Percentiles rank a stretch among this genome's conserved stretches.
These are phyloP conservation scores for Acacia concinna DNA, from an alignment of 331 rosid genomes.

Conservation along the genomic window DNA sequence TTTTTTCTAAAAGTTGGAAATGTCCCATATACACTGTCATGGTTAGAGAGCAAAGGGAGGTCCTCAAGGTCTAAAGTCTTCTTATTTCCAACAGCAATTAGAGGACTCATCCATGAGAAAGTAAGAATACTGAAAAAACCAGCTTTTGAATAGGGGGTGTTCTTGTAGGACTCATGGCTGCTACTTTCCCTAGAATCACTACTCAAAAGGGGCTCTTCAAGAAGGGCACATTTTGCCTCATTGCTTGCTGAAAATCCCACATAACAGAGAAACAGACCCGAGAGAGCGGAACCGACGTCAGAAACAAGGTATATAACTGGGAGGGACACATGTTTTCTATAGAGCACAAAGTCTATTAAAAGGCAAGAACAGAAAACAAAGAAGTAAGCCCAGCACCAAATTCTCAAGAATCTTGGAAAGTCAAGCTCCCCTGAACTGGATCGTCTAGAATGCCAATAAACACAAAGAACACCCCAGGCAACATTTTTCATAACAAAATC, in stretches of 20 bases:
- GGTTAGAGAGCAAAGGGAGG: conserved; percentile 62
- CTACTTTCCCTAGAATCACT: conserved; percentile 16
- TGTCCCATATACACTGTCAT: conserved; percentile 56
- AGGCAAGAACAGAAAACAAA: conserved; percentile 48
- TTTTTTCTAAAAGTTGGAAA: conserved; percentile 49
- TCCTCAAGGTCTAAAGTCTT: conserved; percentile 74
- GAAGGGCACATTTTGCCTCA: conserved; percentile 35
- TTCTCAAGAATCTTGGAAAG: conserved; percentile 40
- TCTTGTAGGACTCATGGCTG: conserved; percentile 23
- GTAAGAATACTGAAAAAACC: conserved; percentile 64
- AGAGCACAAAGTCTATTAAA: conserved; percentile 43
- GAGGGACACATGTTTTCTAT: conserved; percentile 33
- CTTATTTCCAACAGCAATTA: conserved; percentile 58
- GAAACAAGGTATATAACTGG: conserved; percentile 46
- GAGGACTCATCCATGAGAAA: conserved; percentile 76
- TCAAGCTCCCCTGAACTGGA: conserved; percentile 4
- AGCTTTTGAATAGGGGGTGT: conserved; percentile 53
- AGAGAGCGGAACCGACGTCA: conserved; percentile 44
- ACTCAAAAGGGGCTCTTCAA: conserved; percentile 69
- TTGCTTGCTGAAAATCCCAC: conserved; percentile 40
- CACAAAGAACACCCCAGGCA: conserved; percentile 45
- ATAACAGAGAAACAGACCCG: conserved; percentile 47
- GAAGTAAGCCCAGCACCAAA: conserved; percentile 59
- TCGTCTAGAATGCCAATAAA: conserved; percentile 36
- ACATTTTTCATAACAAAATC: conserved; percentile 48